Base-by-base conservation (phyloP, 2,329 filamentous ascomycete genomes). In the Fusarium torreyae region DNA sequence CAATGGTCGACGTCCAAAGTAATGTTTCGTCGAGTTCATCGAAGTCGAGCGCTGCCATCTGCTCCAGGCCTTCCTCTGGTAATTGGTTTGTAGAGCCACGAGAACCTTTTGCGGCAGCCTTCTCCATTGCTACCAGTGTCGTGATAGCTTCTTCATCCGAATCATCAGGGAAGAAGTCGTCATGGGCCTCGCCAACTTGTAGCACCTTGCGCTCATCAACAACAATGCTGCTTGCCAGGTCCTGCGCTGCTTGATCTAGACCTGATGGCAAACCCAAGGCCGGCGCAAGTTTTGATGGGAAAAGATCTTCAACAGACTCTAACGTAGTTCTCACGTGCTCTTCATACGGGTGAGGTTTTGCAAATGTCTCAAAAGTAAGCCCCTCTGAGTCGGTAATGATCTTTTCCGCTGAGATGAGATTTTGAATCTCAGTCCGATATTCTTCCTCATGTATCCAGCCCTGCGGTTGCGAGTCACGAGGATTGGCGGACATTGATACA, bases 401-500 rank as follows among this genome's bases (percentile, higher is more conserved):
- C 63, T 83, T 86, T 76, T 98, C 94, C 24, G 91, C 84, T 2
- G 81, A 76, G 10, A 92, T 87, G 24, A 97, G 83, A 26, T 86
- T 81, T 31, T 83, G 79, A 3, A 97, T 82, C 71, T 92, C 85
- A 43, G 89, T 83, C 33, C 88, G 84, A 75, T 91, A 95, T 75
- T 97, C 94, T 46, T 93, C 90, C 77, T 98, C 95, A 71, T 98
- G 94, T 57, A 98, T 91, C 95, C 96, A 99, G 0, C 89, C 91
- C n/a, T 89, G 88, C n/a, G 88, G 85, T 39, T 90, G 87, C 4
- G 89, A 88, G 63, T 92, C 86, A 54, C 94, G 87, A 33, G 89
- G 84, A 78, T 96, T 92, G 7, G 94, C 94, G 39, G 94, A 97
- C 90, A 98, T 97, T 4, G 94, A 93, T 5, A 97, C 87, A 60